Evolutionary conservation across 1,284 basidiomycete genomes (phyloP).

Genomic region (Cryptococcus jaspeensis): DNA sequence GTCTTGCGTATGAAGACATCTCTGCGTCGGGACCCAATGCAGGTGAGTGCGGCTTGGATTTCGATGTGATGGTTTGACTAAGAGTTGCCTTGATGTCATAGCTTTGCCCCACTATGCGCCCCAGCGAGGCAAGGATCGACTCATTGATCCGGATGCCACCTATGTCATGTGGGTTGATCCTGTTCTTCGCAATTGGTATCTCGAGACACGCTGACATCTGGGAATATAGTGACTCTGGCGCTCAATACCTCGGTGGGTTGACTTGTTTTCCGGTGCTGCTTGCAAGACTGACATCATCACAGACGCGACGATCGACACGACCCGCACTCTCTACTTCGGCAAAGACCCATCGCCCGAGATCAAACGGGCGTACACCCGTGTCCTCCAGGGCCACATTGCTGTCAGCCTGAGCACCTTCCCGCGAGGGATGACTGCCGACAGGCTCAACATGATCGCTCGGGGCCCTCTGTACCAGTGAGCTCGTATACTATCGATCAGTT

Average conservation of each 20-base stretch:
- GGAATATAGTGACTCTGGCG: slow-evolving; percentile 74
- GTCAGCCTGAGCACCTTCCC: slow-evolving; percentile 88
- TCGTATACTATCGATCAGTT: background rate
- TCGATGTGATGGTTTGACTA: background rate
- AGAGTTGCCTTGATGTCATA: slow-evolving; percentile 15
- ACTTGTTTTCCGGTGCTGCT: background rate
- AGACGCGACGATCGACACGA: slow-evolving; percentile 91
- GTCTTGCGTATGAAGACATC: slow-evolving; percentile 91
- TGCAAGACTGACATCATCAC: slow-evolving; percentile 26
- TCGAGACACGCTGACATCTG: background rate
- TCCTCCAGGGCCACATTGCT: slow-evolving; percentile 94
- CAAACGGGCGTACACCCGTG: slow-evolving; percentile 87
- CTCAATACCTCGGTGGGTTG: slow-evolving; percentile 63
- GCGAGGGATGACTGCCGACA: slow-evolving; percentile 73
- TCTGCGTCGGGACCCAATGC: slow-evolving; percentile 85
- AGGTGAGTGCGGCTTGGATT: slow-evolving; percentile 24
- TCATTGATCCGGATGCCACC: slow-evolving; percentile 74
- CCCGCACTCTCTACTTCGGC: slow-evolving; percentile 79
- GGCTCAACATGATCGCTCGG: slow-evolving; percentile 80
- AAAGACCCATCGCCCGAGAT: slow-evolving; percentile 70
- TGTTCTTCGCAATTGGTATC: background rate
- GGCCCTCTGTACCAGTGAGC: slow-evolving; percentile 72
- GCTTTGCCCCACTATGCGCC: slow-evolving; percentile 93
- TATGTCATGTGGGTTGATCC: slow-evolving; percentile 74
- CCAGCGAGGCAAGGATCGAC: slow-evolving; percentile 63